A percentile compares a stretch with the other conserved stretches of the same genome.
phyloP scores from a whole-genome alignment of 2,329 filamentous ascomycete species.

The Colletotrichum magnum region DNA sequence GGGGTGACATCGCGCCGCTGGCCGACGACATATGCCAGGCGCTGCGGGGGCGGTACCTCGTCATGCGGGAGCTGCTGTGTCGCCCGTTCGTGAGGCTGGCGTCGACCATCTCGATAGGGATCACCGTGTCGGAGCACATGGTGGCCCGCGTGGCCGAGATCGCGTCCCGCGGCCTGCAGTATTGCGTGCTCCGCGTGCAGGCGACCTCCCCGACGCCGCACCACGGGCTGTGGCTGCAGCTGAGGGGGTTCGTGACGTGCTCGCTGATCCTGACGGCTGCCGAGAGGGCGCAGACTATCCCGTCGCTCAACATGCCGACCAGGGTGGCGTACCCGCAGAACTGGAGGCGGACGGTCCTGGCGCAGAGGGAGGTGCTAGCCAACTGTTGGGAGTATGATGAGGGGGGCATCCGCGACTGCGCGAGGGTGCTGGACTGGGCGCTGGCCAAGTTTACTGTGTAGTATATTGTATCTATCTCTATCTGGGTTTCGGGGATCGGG shows the following conservation, averaged over 20 bases:
- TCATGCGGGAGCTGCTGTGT: conserved; percentile 27
- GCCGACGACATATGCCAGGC: conserved; percentile 36
- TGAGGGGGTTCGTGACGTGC: conserved; percentile 36
- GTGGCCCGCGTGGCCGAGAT: conserved; percentile 18
- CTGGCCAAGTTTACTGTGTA: conserved; percentile 29
- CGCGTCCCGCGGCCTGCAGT: conserved; percentile 30
- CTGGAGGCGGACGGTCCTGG: conserved; percentile 27
- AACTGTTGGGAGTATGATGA: conserved; percentile 37
- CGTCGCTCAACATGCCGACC: conserved; percentile 34
- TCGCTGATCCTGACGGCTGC: conserved; percentile 34
- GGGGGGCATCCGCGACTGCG: conserved; percentile 38
- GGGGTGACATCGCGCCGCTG: conserved; percentile 17
- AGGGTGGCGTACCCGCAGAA: conserved; percentile 26
- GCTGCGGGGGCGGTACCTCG: conserved; percentile 30
- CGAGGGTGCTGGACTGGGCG: conserved; percentile 33
- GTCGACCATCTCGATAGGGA: conserved; percentile 30
- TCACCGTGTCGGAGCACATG: conserved; percentile 19
- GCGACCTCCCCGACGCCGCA: conserved; percentile 20
- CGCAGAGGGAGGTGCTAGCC: conserved; percentile 31
- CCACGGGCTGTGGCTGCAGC: conserved; percentile 33
- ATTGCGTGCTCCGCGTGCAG: conserved; percentile 34
- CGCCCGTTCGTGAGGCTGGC: conserved; percentile 36
- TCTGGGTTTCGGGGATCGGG: neutral
- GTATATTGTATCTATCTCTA: neutral
- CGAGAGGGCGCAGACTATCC: conserved; percentile 29